Base-by-base conservation (phyloP, 1,139 yeast genomes). In the Hyphopichia pseudoburtonii region DNA sequence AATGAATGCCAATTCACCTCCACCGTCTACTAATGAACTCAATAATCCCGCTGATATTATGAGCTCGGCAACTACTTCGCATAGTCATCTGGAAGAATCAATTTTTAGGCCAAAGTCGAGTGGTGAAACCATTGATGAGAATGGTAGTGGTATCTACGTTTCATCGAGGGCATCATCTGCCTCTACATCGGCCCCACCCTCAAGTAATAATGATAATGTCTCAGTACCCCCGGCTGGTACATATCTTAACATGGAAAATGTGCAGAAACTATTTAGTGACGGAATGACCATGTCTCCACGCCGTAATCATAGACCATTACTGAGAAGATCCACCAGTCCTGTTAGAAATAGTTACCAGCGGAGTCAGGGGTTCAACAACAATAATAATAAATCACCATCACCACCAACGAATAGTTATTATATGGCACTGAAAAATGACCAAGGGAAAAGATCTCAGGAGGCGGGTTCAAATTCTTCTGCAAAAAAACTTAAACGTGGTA, bases 241-340 rank as follows among this genome's bases (percentile, higher is more conserved):
- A n/a, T 30, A 21, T 15, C 40, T 32, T 24, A 40, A 37, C 34
- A 44, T 29, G 40, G 38, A 31, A 29, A 39, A 42, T 22, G 30
- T 50, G 17, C 41, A 51, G 10, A 40, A 46, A 8, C 33, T 52
- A 17, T 40, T 52, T 33, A 42, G 39, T 31, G 40, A 43, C 7
- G 40, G 47, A 4, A 30, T 41, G 28, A 45, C 42, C 31, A 35
- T 47, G 7, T 34, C 53, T 21, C 50, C 54, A 2, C 41, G 51
- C 11, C 45, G 34, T 10, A 16, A 21, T 27, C 18, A 15, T 5
- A n/a, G 29, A 4, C 16, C 19, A 16, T 27, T 9, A 16, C 15
- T 27, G 11, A 15, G 34, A 24, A 22, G 52, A 18, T 43, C 52
- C 2, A 34, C 41, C 1, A 49, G 54, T 1, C 58, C 58, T 2